Percentiles rank a stretch among this genome's conserved stretches.
Evolutionary conservation across 331 rosid genomes (phyloP).

Genomic region (Telfairia occidentalis): DNA sequence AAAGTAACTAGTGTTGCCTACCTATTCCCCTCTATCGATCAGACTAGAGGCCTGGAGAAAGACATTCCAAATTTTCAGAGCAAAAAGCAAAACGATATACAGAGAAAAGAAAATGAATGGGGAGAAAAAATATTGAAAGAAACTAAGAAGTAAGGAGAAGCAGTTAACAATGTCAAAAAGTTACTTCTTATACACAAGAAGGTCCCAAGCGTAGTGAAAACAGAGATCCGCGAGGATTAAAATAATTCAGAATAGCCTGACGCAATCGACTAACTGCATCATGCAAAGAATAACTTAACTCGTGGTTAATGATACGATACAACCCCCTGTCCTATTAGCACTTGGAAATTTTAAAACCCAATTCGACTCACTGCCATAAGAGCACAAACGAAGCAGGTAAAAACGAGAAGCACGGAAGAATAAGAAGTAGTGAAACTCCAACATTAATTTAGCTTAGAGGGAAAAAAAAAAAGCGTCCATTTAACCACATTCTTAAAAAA

Average conservation of each 20-base stretch:
- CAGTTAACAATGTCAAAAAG: background rate
- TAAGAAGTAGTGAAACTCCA: background rate
- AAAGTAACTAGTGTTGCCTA: background rate
- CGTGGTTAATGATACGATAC: constrained; percentile 8
- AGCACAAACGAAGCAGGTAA: background rate
- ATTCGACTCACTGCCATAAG: background rate
- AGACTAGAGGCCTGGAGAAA: background rate
- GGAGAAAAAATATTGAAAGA: background rate
- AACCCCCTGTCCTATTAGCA: background rate
- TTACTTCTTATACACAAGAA: background rate
- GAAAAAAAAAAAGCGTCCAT: background rate
- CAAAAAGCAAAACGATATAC: background rate
- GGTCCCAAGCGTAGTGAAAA: background rate
- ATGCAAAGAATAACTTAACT: constrained; percentile 17
- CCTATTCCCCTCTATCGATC: background rate
- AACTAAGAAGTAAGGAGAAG: background rate
- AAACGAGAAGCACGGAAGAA: background rate
- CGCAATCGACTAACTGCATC: background rate
- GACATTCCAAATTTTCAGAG: background rate
- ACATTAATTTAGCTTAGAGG: background rate
- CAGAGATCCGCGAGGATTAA: background rate
- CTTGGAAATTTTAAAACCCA: background rate
- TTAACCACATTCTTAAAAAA: background rate
- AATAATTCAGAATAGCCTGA: background rate
- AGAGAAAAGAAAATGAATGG: background rate